Evolutionary conservation across 148 eudicot species (phyloP).

Genomic region (Rhododendron molle): DNA sequence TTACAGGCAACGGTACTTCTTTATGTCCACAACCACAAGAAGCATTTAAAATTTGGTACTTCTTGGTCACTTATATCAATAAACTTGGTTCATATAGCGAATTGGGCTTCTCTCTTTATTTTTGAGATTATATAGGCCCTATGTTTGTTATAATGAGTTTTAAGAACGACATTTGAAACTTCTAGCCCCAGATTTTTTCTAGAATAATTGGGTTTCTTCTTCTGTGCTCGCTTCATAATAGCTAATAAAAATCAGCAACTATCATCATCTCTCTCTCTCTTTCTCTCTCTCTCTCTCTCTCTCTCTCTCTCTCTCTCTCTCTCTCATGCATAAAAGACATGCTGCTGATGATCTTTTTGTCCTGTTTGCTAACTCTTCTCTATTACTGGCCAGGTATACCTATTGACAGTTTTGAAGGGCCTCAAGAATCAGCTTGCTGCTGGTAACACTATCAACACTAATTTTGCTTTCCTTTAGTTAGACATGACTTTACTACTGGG

Average conservation of each 20-base stretch:
- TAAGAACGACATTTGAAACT: neutral
- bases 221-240: neutral
- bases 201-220: neutral
- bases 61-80: neutral
- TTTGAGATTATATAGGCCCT: neutral
- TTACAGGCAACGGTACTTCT: neutral
- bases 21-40: neutral
- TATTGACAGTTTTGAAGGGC: slow-evolving; percentile 86
- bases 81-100: neutral
- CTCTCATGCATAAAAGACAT: neutral
- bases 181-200: neutral
- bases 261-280: slow-evolving; percentile 7
- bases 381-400: slow-evolving; percentile 58
- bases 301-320: slow-evolving; percentile 5
- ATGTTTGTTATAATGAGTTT: neutral
- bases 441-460: slow-evolving; percentile 38
- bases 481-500: neutral
- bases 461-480: neutral
- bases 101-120: neutral
- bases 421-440: slow-evolving; percentile 97
- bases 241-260: too few relatives aligned
- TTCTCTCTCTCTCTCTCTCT: neutral
- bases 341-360: neutral
- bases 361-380: slow-evolving; percentile 14
- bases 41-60: neutral